A percentile compares a stretch with the other conserved stretches of the same genome.
Conservation (phyloP, 805 yeast species). For the Candida sanyiensis region DNA sequence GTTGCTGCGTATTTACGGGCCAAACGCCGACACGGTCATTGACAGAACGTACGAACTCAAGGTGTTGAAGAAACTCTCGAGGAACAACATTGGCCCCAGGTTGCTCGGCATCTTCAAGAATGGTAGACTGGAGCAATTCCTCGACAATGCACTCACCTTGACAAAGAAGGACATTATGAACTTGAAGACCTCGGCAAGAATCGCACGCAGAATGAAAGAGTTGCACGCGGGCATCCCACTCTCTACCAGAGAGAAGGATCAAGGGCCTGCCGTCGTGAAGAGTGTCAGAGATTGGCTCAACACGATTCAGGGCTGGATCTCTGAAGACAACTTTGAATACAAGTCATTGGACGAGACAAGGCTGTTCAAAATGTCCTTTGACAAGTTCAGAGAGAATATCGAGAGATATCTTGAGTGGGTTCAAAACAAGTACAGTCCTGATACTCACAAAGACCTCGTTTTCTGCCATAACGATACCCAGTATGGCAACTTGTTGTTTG, state of each 20-base stretch:
- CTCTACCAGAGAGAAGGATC: slow-evolving; percentile 45
- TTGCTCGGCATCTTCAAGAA: slow-evolving; percentile 84
- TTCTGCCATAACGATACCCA: slow-evolving; percentile 97
- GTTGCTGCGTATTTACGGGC: slow-evolving; percentile 80
- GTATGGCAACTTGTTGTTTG: slow-evolving; percentile 81
- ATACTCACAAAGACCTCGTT: slow-evolving; percentile 46
- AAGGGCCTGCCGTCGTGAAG: slow-evolving; percentile 67
- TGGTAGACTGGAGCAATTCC: slow-evolving; percentile 91
- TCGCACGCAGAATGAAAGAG: slow-evolving; percentile 96
- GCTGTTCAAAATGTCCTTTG: slow-evolving; percentile 43
- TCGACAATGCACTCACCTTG: slow-evolving; percentile 76
- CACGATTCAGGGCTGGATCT: slow-evolving; percentile 39
- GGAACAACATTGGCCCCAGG: slow-evolving; percentile 80
- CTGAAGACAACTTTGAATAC: slow-evolving; percentile 29
- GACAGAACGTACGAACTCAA: slow-evolving; percentile 79
- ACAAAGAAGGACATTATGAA: slow-evolving; percentile 68
- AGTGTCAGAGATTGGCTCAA: slow-evolving; percentile 67
- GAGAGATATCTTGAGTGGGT: slow-evolving; percentile 59
- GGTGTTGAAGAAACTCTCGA: slow-evolving; percentile 66
- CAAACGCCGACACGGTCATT: slow-evolving; percentile 77
- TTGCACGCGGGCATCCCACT: slow-evolving; percentile 76
- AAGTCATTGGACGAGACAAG: slow-evolving; percentile 27
- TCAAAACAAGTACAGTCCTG: slow-evolving; percentile 37
- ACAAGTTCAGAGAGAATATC: slow-evolving; percentile 43
- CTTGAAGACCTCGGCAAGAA: slow-evolving; percentile 69